Percentiles rank a stretch among this genome's conserved stretches.
Conservation (phyloP, 108 stramenopile genomes). For the Discostella stelligeroides region DNA sequence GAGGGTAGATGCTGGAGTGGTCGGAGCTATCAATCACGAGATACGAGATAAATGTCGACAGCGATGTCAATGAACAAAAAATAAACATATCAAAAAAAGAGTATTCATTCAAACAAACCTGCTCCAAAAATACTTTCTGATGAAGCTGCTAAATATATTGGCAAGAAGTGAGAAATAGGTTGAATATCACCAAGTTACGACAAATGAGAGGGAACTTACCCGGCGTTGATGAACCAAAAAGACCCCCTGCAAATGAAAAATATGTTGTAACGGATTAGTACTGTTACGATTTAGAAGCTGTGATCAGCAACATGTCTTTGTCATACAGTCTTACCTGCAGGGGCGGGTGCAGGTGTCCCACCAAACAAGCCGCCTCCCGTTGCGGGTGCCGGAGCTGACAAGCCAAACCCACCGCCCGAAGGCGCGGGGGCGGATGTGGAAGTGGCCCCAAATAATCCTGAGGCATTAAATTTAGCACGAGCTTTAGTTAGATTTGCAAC, state of each 20-base stretch:
- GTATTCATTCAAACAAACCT: neutral
- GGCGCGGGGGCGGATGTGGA: constrained; percentile 16
- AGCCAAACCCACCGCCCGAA: constrained; percentile 48
- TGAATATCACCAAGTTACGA: constrained; percentile 16
- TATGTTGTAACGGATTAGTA: neutral
- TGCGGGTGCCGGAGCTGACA: constrained; percentile 57
- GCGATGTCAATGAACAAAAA: neutral
- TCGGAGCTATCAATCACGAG: constrained; percentile 18
- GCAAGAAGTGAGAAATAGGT: neutral
- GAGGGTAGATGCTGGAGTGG: constrained; percentile 46
- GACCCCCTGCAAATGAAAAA: constrained; percentile 14
- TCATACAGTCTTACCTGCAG: neutral
- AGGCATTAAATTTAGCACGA: constrained; percentile 23
- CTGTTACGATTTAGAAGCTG: too few species aligned
- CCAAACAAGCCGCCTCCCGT: constrained; percentile 41
- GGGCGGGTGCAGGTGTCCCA: constrained; percentile 9
- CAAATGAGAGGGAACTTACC: constrained; percentile 26
- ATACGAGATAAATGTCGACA: neutral
- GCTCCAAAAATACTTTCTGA: constrained; percentile 6
- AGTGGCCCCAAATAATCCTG: constrained; percentile 44
- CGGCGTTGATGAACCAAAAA: constrained; percentile 48
- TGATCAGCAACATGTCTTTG: neutral
- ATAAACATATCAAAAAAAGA: neutral
- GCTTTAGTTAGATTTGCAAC: neutral
- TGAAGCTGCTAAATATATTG: neutral